Evolutionary conservation across 75 land plant species (phyloP), one percentile per base, ranked within the genome.

Genomic region (Cunninghamia lanceolata): DNA sequence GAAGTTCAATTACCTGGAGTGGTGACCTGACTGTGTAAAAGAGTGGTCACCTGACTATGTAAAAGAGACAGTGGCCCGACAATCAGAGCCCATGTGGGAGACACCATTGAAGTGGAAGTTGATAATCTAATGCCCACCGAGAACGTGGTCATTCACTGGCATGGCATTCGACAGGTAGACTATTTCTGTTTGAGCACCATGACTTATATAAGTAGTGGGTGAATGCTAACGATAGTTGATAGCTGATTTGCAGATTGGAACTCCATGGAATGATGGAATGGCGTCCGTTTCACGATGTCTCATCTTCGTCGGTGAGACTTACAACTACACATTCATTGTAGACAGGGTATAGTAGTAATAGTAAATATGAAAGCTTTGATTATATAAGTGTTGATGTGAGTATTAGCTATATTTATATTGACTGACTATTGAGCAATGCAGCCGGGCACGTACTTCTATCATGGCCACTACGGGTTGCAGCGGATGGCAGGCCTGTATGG

Each of bases 221-320:
- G n/a, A 84, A 53, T 54, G 30, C 50, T 16, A 87, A 80, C 70
- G 19, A 15, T n/a, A n/a, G n/a, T n/a, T n/a, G n/a, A n/a, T n/a
- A n/a, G n/a, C n/a, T n/a, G n/a, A n/a, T n/a, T n/a, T 70, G 59
- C 91, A 96, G 97, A 34, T 87, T 32, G 96, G 95, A 85, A 94
- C 97, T 1, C 99, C 99, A 25, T 97, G 94, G 93, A 88, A 91
- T 3, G 99, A 97, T 66, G 99, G 99, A 19, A 92, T 94, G 1
- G 94, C 99, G 25, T 90, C 90, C 6, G 94, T 94, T 11, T 92
- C 97, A 1, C 99, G 95, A 63, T 96, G 99, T 74, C 91, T 93
- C 32, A 92, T 96, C 43, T 89, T 89, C 66, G 91, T 96, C 9
- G 97, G 92, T 38, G 97, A 95, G 84, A 91, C 90, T 7, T 97